Evolutionary conservation across 2,329 filamentous ascomycete species (phyloP).

Genomic region (Cryphonectria carpinicola): DNA sequence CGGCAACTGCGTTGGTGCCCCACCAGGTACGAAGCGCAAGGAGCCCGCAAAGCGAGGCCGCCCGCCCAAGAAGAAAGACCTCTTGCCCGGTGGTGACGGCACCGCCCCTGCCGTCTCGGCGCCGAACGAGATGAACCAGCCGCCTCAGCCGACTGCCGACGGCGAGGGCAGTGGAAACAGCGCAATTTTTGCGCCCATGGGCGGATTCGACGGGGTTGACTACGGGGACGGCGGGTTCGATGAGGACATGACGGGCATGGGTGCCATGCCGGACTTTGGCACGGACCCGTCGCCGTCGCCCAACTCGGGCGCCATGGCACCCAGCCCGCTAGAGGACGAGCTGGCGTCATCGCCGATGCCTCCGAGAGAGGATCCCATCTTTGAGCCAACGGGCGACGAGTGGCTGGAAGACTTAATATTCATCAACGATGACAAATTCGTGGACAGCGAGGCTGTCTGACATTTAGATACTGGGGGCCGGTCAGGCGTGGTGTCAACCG

Average conservation of each 20-base stretch:
- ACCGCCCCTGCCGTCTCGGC: neutral
- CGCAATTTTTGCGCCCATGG: constrained; percentile 26
- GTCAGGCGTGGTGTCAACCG: too few species aligned
- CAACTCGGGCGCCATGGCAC: constrained; percentile 24
- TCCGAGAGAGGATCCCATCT: constrained; percentile 21
- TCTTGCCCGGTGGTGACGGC: constrained; percentile 10
- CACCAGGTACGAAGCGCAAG: constrained; percentile 73
- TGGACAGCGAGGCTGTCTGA: constrained; percentile 21
- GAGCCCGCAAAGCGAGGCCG: constrained; percentile 62
- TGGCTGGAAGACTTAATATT: constrained; percentile 28
- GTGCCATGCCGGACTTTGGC: constrained; percentile 26
- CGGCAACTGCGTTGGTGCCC: constrained; percentile 94
- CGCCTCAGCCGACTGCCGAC: constrained; percentile 21
- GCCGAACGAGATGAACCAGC: constrained; percentile 25
- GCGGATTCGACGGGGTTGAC: constrained; percentile 6
- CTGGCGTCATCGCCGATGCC: constrained; percentile 25
- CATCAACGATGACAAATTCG: constrained; percentile 27
- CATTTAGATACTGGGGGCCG: neutral
- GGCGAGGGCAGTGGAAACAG: constrained; percentile 13
- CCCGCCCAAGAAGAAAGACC: constrained; percentile 57
- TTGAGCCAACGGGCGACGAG: constrained; percentile 26
- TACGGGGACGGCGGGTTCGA: constrained; percentile 19
- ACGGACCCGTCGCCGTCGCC: constrained; percentile 27
- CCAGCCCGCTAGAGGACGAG: constrained; percentile 28
- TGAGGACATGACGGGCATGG: constrained; percentile 21